Base-by-base conservation (phyloP, 2,329 filamentous ascomycete species). In the Metarhizium album region DNA sequence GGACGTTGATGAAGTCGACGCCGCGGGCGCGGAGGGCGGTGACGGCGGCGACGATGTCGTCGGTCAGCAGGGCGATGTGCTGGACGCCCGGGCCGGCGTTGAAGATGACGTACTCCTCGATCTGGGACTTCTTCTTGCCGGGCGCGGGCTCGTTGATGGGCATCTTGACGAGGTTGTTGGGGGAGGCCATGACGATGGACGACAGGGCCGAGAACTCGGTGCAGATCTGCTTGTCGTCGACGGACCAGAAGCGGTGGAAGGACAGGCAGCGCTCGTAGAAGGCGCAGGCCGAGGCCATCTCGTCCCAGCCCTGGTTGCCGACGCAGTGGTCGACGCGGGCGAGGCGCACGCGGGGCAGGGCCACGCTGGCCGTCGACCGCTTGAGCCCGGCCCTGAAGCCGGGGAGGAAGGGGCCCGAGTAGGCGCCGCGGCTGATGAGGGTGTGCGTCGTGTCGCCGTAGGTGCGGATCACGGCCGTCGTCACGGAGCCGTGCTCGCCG, bases 371-470 rank as follows among this genome's bases (percentile, higher is more conserved):
- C 2, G 68, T 65, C 52, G 65, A 58, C 49, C 64, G 63, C 45
- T 66, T 70, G 40, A n/a, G n/a, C n/a, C 76, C 78, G 6, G 78
- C 67, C 43, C 82, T 80, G 73, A 86, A 97, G 8, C 89, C 89
- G 0, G 91, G 91, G 46, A 96, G 75, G 72, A 97, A 97, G 20
- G 75, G 66, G 0, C 90, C 90, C 0, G 66, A 70, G 69, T 95
- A 96, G 42, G 72, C 66, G 45, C 68, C 66, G 43, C 88, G 82
- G 59, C 87, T 82, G 67, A 97, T 83, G 52, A 97, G 79, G 0
- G 91, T 95, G 70, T 97, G 91, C 1, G 89, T 95, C 13, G 91
- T 96, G 70, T 97, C 88, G 58, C 91, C 91, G 64, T 96, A 97
- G 4, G 91, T 96, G 68, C 81, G 79, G 64, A 97, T 91, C 9